Evolutionary conservation across 257 asterid species (phyloP), one percentile per base, ranked within the genome.

Genomic region (Jasminum sambac): DNA sequence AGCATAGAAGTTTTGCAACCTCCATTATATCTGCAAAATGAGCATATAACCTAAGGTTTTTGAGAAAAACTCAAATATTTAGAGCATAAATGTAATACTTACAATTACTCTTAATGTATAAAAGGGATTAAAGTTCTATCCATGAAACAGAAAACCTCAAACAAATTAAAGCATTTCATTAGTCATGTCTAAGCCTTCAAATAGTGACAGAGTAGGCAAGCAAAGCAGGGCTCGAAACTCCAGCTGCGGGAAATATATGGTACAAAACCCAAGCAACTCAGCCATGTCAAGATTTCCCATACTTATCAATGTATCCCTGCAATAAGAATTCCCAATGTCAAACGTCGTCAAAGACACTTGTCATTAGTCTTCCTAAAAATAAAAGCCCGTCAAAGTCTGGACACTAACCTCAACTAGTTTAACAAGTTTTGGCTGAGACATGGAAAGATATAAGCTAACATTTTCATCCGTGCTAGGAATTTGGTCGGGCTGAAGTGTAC

Each of bases 341-440:
- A 78, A 66, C 48, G 59, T 37, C 52, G 41, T 11, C 5, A 17
- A 8, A 76, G 63, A 52, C 14, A 52, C 40, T 63, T 61, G 63
- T 63, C 69, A 66, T 30, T 67, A 60, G 39, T 80, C 66, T 69
- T 52, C 50, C 42, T 38, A 55, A 34, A 73, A 21, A 66, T 13
- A 23, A 25, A 62, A 70, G 68, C 61, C 64, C 69, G 40, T 37
- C n/a, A 34, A 52, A 73, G 68, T 62, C 70, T 68, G 71, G 36
- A 75, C 62, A 77, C 98, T 88, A 78, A 91, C 99, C 96, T 86
- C 90, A 68, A 94, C 91, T 26, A 94, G 90, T 80, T 86, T 89
- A 14, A 76, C 84, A 66, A 91, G 86, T 82, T 91, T 94, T 74
- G 84, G 64, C 73, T 79, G 86, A 16, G 79, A 88, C 67, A 84